A percentile compares a stretch with the other conserved stretches of the same genome.
Evolutionary conservation across 2,329 filamentous ascomycete species (phyloP).

Genomic region (Aurifilum marmelostoma): DNA sequence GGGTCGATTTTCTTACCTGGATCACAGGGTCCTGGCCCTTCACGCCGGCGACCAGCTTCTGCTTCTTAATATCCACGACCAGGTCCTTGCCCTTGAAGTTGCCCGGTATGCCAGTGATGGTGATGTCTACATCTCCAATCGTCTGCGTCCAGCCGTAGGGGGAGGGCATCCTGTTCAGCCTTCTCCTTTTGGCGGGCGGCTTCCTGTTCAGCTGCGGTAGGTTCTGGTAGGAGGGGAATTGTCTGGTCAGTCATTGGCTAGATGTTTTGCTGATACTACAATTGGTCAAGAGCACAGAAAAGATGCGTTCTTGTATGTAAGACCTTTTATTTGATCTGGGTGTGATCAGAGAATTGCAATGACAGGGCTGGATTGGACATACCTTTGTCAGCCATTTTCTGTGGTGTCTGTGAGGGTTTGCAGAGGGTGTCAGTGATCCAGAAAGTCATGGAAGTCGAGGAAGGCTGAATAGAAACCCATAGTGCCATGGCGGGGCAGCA

Average conservation of each 20-base stretch:
- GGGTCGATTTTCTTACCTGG: conserved; percentile 56
- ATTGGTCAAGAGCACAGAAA: background rate
- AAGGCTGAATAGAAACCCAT: conserved; percentile 28
- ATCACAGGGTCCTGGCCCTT: conserved; percentile 89
- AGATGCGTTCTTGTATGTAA: no score
- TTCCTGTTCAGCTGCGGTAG: conserved; percentile 58
- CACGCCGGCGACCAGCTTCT: conserved; percentile 74
- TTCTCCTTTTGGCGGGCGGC: conserved; percentile 71
- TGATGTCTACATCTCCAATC: conserved; percentile 84
- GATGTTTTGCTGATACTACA: background rate
- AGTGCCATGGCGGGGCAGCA: conserved; percentile 3
- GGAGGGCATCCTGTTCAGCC: conserved; percentile 85
- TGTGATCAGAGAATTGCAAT: background rate
- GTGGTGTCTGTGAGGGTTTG: conserved; percentile 12
- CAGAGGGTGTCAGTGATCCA: background rate
- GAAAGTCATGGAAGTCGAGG: background rate
- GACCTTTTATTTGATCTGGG: background rate
- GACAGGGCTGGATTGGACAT: conserved; percentile 8
- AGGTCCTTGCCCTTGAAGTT: conserved; percentile 86
- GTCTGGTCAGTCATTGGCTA: conserved; percentile 29
- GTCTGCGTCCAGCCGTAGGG: conserved; percentile 98
- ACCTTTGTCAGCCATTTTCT: conserved; percentile 49
- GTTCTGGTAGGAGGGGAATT: conserved; percentile 46
- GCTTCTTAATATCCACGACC: conserved; percentile 80
- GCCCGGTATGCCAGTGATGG: conserved; percentile 69